Percentiles rank a stretch among this genome's conserved stretches.
phyloP scores from a whole-genome alignment of 768 basidiomycete genomes.

The Mycena galericulata region DNA sequence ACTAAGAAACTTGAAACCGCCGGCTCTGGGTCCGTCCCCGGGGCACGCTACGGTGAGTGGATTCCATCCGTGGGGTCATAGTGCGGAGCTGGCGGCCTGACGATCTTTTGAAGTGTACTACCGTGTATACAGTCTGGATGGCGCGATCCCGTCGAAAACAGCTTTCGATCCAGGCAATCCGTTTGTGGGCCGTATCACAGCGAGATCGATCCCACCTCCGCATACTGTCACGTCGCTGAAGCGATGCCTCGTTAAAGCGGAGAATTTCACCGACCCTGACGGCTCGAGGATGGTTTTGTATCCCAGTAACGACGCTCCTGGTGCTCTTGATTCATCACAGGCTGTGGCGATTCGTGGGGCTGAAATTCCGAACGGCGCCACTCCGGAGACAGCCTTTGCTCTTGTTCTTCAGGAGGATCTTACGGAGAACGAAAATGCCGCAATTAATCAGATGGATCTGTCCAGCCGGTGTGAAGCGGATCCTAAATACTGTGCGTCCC shows the following conservation, averaged over 20 bases:
- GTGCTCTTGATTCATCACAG: neutral
- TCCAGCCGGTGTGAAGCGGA: neutral
- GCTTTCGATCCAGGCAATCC: slow-evolving; percentile 3
- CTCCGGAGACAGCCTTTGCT: neutral
- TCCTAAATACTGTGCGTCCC: neutral
- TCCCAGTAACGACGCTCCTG: neutral
- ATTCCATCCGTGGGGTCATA: too few relatives aligned
- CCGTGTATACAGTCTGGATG: slow-evolving; percentile 10
- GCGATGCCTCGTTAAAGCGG: neutral
- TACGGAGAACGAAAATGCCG: neutral
- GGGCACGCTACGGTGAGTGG: too few relatives aligned
- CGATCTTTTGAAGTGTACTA: slow-evolving; percentile 13
- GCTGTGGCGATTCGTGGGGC: neutral
- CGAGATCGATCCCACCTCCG: slow-evolving; percentile 10
- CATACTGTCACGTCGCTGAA: neutral
- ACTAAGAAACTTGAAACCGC: too few relatives aligned
- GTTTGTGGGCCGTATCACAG: slow-evolving; percentile 5
- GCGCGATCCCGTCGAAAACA: slow-evolving; percentile 7
- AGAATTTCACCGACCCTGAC: neutral
- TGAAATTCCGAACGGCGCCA: neutral
- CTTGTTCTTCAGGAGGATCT: neutral
- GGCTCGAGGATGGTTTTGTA: neutral
- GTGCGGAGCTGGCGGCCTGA: too few relatives aligned
- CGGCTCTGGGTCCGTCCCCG: too few relatives aligned
- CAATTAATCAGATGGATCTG: neutral